Conservation (phyloP, 1,139 yeast genomes). For the Lodderomyces pseudojiufengensis region DNA sequence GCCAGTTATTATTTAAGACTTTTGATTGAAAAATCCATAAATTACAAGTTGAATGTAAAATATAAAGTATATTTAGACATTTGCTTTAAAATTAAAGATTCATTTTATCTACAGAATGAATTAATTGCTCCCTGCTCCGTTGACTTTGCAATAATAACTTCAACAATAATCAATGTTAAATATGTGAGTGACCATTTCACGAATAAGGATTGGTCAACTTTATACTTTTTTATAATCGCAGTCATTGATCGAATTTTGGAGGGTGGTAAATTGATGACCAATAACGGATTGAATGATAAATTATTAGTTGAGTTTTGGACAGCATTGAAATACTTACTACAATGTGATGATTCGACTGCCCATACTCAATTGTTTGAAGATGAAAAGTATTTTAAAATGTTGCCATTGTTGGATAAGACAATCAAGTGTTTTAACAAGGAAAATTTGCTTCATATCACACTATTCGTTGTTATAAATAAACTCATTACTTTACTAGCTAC, state of each 20-base stretch:
- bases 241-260: conserved; percentile 6
- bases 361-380: conserved; percentile 18
- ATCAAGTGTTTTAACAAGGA: conserved; percentile 21
- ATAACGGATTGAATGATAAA: conserved; percentile 7
- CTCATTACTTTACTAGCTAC: conserved; percentile 30
- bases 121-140: conserved; percentile 33
- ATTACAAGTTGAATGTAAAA: conserved; percentile 23
- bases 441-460: conserved; percentile 18
- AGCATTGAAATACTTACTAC: conserved; percentile 23
- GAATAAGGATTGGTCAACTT: conserved; percentile 26
- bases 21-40: conserved; percentile 24
- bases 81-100: conserved; percentile 20
- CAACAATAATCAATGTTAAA: conserved; percentile 24
- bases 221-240: conserved; percentile 22
- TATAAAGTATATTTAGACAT: conserved; percentile 30
- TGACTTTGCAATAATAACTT: conserved; percentile 30
- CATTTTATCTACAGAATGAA: conserved; percentile 14
- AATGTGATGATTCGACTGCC: conserved; percentile 25
- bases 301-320: conserved; percentile 18
- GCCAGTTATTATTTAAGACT: conserved; percentile 38
- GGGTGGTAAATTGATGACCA: not conserved
- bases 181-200: conserved; percentile 41
- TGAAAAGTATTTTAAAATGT: conserved; percentile 20
- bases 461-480: conserved; percentile 38
- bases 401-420: conserved; percentile 21